Base-by-base conservation (phyloP, 202 grass and related monocot species). In the Schoenoplectus tabernaemontani region DNA sequence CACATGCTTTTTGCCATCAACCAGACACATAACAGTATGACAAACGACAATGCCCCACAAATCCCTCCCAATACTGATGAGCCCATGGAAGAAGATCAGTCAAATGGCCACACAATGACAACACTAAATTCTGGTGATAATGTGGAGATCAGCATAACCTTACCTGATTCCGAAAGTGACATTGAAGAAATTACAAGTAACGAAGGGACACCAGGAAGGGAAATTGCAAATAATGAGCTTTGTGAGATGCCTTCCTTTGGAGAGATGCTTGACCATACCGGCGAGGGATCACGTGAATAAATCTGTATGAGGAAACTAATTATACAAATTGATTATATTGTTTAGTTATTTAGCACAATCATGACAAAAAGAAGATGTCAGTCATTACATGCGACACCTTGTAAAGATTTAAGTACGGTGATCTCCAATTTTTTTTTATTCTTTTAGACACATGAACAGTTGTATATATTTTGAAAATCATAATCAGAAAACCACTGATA, bases 171-270 rank as follows among this genome's bases (percentile, higher is more conserved):
- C 62, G 82, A 84, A 30, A 85, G 65, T 66, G 86, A 85, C 51
- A 44, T 8, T 30, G 88, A 39, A 84, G 90, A 77, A 28, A n/a
- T 23, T 28, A 1, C 1, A 23, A 82, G 65, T 46, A 79, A 6
- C 72, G 81, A 86, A 69, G 88, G 57, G 51, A 91, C 80, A 24
- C 58, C 0, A 46, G 48, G n/a, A n/a, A n/a, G n/a, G n/a, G n/a
- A n/a, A n/a, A n/a, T n/a, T n/a, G n/a, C n/a, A n/a, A n/a, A n/a
- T 59, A 59, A 83, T 53, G 82, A 42, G 19, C 50, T 37, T n/a
- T n/a, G n/a, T 58, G 69, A 80, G 43, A 82, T 86, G 26, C 64
- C 36, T 70, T 87, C 86, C 7, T 87, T 85, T 85, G 26, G 85
- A 2, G 85, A 87, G 42, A 87, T 96, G 89, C 78, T 84, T 71